These are phyloP conservation scores for Lanmaoa pseudosensibilis DNA, from an alignment of 768 basidiomycete species.

Conservation along the genomic window DNA sequence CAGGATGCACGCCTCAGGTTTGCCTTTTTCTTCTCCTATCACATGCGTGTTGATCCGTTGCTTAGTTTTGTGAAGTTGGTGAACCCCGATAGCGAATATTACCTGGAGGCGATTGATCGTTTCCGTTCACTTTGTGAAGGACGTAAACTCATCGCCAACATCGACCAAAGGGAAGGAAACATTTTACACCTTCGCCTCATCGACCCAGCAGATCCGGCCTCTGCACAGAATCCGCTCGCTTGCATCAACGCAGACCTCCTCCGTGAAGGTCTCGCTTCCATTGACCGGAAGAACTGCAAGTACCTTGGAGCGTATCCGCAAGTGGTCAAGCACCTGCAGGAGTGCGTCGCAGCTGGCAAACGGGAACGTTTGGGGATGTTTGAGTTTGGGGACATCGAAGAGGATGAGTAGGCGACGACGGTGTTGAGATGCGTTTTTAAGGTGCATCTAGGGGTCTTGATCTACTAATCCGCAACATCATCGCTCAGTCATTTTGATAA, in stretches of 20 bases:
- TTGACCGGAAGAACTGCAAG: constrained; percentile 76
- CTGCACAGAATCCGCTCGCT: constrained; percentile 64
- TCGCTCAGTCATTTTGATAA: not conserved
- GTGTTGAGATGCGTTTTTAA: constrained; percentile 16
- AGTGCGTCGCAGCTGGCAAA: constrained; percentile 64
- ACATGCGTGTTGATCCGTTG: constrained; percentile 2
- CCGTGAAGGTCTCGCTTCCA: constrained; percentile 79
- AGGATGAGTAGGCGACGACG: constrained; percentile 53
- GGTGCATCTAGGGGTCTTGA: constrained; percentile 14
- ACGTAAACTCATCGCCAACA: constrained; percentile 95
- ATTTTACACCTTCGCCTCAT: constrained; percentile 88
- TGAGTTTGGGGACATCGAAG: constrained; percentile 89
- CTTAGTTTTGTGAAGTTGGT: constrained; percentile 84
- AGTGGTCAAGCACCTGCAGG: constrained; percentile 63
- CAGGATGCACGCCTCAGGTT: constrained; percentile 91
- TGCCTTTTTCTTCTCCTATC: not conserved
- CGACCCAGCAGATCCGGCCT: constrained; percentile 75
- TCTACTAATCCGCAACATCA: constrained; percentile 16
- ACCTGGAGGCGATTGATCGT: constrained; percentile 77
- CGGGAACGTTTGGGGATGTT: constrained; percentile 79
- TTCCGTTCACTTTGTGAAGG: constrained; percentile 87
- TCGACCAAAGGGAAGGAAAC: constrained; percentile 80
- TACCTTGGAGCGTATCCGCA: constrained; percentile 72
- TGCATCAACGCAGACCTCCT: constrained; percentile 90
- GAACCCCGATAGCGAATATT: constrained; percentile 82